Conservation (phyloP, 2,329 filamentous ascomycete genomes). For the Cercospora nicotianae region DNA sequence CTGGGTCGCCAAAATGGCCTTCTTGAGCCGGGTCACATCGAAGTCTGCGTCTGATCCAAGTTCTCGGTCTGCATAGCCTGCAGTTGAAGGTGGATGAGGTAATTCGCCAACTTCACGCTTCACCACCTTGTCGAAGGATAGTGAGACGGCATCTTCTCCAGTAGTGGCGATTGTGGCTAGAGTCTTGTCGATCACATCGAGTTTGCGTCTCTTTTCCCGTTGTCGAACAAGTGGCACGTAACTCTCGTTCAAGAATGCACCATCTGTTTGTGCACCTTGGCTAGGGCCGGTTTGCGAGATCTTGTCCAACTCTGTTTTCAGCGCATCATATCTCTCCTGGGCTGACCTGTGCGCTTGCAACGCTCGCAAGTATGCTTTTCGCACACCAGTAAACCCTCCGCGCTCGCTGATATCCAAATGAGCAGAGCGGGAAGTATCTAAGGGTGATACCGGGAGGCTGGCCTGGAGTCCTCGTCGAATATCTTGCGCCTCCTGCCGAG, state of each 20-base stretch:
- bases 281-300: slow-evolving; percentile 12
- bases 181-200: slow-evolving; percentile 33
- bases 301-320: slow-evolving; percentile 34
- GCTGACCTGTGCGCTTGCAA: slow-evolving; percentile 35
- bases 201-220: slow-evolving; percentile 32
- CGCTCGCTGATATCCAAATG: slow-evolving; percentile 15
- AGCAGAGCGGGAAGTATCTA: slow-evolving; percentile 13
- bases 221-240: slow-evolving; percentile 33
- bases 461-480: slow-evolving; percentile 34
- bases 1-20: slow-evolving; percentile 32
- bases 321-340: slow-evolving; percentile 32
- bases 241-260: slow-evolving; percentile 21
- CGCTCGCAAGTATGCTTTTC: slow-evolving; percentile 36
- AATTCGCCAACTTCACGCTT: slow-evolving; percentile 33
- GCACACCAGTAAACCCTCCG: slow-evolving; percentile 31
- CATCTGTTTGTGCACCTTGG: neutral
- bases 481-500: slow-evolving; percentile 31
- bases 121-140: slow-evolving; percentile 32
- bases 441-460: slow-evolving; percentile 27
- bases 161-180: slow-evolving; percentile 22
- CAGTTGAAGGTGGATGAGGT: slow-evolving; percentile 29
- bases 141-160: slow-evolving; percentile 20
- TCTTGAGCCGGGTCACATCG: slow-evolving; percentile 35
- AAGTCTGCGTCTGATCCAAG: slow-evolving; percentile 28
- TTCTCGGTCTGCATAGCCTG: slow-evolving; percentile 26